Conservation (phyloP, 2,329 filamentous ascomycete genomes). For the Aspergillus texensis region DNA sequence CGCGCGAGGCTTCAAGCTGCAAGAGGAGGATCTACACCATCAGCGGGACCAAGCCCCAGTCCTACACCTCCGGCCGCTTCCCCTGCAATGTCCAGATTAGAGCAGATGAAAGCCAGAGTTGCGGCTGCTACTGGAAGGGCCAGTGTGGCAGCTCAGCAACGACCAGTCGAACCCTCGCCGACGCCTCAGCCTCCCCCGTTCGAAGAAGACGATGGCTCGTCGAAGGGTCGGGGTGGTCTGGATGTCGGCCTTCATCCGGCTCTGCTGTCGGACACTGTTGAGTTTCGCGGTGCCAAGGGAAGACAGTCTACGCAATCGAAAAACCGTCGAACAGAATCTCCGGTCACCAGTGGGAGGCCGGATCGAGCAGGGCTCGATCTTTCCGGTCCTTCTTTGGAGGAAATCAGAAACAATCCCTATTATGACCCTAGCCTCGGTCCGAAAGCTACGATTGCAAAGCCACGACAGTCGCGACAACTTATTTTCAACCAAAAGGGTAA, state of each 20-base stretch:
- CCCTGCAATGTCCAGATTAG: conserved; percentile 66
- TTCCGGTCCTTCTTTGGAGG: conserved; percentile 60
- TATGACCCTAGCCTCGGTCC: conserved; percentile 71
- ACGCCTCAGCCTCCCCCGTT: conserved; percentile 41
- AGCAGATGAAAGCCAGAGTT: conserved; percentile 77
- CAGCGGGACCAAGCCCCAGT: conserved; percentile 39
- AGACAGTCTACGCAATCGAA: conserved; percentile 52
- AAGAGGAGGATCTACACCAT: conserved; percentile 32
- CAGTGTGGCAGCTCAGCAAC: conserved; percentile 45
- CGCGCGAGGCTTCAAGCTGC: conserved; percentile 49
- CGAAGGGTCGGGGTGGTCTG: conserved; percentile 65
- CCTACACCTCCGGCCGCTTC: conserved; percentile 36
- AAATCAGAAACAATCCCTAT: conserved; percentile 75
- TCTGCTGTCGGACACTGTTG: conserved; percentile 57
- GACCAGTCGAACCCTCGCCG: conserved; percentile 39
- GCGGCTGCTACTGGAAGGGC: conserved; percentile 68
- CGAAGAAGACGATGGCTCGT: conserved; percentile 53
- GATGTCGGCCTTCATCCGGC: conserved; percentile 79
- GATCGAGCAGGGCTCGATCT: conserved; percentile 58
- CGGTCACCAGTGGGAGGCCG: conserved; percentile 37
- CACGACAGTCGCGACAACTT: conserved; percentile 73
- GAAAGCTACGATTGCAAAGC: conserved; percentile 60
- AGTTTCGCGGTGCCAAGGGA: conserved; percentile 46
- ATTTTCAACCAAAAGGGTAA: conserved; percentile 95
- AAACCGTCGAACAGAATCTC: conserved; percentile 55